Conservation (phyloP, 2,329 filamentous ascomycete genomes). For the Beauveria rudraprayagi region DNA sequence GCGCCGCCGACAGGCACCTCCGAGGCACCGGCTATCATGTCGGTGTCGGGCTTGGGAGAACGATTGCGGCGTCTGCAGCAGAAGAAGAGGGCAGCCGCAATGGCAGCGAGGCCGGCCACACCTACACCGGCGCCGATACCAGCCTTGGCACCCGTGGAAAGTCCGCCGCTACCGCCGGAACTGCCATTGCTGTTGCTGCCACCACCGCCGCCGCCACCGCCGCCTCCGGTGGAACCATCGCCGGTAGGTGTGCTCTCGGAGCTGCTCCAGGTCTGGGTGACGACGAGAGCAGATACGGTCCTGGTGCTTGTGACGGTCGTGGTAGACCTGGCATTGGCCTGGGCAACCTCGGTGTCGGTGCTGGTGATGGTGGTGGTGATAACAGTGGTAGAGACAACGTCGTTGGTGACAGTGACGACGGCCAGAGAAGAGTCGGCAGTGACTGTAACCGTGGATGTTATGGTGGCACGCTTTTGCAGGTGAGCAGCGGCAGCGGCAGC, state of each 20-base stretch:
- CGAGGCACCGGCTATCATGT: conserved; percentile 34
- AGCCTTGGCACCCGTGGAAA: conserved; percentile 35
- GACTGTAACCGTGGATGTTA: conserved; percentile 26
- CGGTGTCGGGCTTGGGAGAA: conserved; percentile 25
- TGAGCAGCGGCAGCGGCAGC: conserved; percentile 8
- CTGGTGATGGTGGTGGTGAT: conserved; percentile 21
- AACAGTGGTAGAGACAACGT: conserved; percentile 25
- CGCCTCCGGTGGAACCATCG: background rate
- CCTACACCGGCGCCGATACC: conserved; percentile 35
- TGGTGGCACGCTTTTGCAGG: conserved; percentile 27
- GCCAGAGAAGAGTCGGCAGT: conserved; percentile 20
- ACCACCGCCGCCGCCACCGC: conserved; percentile 11
- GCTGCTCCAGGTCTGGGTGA: conserved; percentile 23
- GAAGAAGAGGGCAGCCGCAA: conserved; percentile 23
- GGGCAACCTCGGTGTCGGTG: conserved; percentile 25
- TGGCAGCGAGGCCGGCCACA: conserved; percentile 27
- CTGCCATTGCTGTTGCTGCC: conserved; percentile 12
- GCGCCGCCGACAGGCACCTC: conserved; percentile 33
- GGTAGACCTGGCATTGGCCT: conserved; percentile 30
- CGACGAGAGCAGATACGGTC: conserved; percentile 12
- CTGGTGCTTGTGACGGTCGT: conserved; percentile 30
- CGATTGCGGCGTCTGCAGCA: conserved; percentile 23
- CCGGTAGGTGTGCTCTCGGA: conserved; percentile 21
- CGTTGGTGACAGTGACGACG: conserved; percentile 21
- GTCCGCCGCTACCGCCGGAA: conserved; percentile 18